Evolutionary conservation across 306 rosid species (phyloP).

Genomic region (Gillenia trifoliata): DNA sequence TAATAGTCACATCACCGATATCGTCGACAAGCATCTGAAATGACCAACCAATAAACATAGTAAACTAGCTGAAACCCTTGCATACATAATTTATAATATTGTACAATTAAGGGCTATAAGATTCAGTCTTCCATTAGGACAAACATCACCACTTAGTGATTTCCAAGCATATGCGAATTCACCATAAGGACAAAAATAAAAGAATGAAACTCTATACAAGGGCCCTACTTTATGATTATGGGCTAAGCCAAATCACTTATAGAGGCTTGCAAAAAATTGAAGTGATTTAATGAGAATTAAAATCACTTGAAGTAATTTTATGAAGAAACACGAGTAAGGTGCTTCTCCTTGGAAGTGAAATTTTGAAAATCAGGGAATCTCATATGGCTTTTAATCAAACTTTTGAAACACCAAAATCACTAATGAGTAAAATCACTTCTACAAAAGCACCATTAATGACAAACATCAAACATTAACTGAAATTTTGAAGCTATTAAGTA

Average conservation of each 20-base stretch:
- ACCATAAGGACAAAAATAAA: not conserved
- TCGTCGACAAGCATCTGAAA: constrained; percentile 95
- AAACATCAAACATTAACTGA: not conserved
- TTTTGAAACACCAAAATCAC: not conserved
- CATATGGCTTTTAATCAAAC: not conserved
- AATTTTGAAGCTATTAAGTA: not conserved
- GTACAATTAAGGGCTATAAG: not conserved
- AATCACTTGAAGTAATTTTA: not conserved
- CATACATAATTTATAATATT: not conserved
- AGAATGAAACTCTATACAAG: not conserved
- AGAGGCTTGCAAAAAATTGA: not conserved
- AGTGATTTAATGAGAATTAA: not conserved
- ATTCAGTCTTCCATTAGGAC: not conserved
- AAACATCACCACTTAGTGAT: not conserved
- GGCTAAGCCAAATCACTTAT: not conserved
- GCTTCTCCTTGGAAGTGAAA: not conserved
- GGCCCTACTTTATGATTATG: not conserved
- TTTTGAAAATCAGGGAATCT: not conserved
- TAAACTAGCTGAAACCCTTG: not conserved
- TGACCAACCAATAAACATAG: constrained; percentile 6
- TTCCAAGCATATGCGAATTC: not conserved
- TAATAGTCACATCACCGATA: constrained; percentile 87
- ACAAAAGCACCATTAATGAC: not conserved
- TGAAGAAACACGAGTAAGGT: not conserved
- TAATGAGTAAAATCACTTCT: not conserved